Evolutionary conservation across 2,329 filamentous ascomycete genomes (phyloP), one percentile per base, ranked within the genome.

Genomic region (Phialophora verrucosa): DNA sequence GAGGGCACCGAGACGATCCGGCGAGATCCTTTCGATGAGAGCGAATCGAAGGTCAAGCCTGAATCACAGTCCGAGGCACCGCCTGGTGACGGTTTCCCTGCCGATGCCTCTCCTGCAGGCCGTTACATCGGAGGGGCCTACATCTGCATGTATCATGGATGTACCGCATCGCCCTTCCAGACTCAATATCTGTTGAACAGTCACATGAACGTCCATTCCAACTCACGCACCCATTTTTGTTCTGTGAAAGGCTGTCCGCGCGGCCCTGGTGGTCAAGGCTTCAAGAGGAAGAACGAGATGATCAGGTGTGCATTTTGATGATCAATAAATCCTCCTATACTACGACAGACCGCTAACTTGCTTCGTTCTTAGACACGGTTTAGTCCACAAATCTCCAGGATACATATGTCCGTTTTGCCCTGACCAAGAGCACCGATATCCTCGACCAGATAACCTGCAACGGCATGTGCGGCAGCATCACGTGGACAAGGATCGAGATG

Each of bases 351-450:
- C n/a, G 38, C 38, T 44, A n/a, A 44, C 38, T 44, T 7, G 17
- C 38, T n/a, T 20, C 38, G 6, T 29, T 31, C 31, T 55, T 44
- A 73, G 87, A n/a, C 87, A 90, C 74, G 93, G 94, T 0, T 85
- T 98, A 2, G 95, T 98, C 3, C 95, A 99, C 75, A 90, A 93
- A 71, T 96, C 92, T 7, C 95, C 95, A 1, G 94, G 94, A 67
- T 99, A 98, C 74, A 89, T 97, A 32, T 99, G 95, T 77, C 95
- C 95, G 0, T 98, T 97, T 76, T 99, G 95, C 77, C 91, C 92
- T 1, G 93, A 97, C 74, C 86, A 93, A 71, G 93, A 97, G 76
- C 94, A 97, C 78, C 93, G 91, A 76, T 98, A 98, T 77, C 95
- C 95, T 4, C 85, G 95, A 72, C 95, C 95, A 38, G 95, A 99